Evolutionary conservation across 495 filamentous ascomycete species (phyloP).

Genomic region (Penicillium silybi): DNA sequence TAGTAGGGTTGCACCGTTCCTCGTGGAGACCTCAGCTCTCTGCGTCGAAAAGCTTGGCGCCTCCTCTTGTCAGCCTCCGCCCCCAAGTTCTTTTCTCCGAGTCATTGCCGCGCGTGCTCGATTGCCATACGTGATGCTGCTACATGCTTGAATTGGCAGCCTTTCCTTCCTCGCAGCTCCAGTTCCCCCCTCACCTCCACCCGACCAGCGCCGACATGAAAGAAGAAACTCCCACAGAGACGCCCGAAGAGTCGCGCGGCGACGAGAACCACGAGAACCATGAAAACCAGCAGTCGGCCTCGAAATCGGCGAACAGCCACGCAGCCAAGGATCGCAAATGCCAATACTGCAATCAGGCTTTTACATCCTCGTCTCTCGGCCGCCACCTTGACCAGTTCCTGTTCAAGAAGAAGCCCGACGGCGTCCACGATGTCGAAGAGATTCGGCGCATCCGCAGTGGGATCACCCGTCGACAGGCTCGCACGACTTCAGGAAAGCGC

Average conservation of each 20-base stretch:
- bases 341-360: constrained; percentile 78
- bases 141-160: not conserved
- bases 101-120: not conserved
- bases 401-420: constrained; percentile 83
- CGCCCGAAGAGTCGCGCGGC: constrained; percentile 50
- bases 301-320: constrained; percentile 33
- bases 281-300: constrained; percentile 29
- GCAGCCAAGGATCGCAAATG: constrained; percentile 75
- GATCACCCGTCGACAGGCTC: constrained; percentile 78
- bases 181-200: not conserved
- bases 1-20: not conserved
- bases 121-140: not conserved
- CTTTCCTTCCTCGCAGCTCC: not conserved
- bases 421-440: constrained; percentile 80
- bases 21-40: constrained; percentile 1
- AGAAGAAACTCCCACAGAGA: constrained; percentile 23
- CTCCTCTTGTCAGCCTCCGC: constrained; percentile 1
- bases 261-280: constrained; percentile 36
- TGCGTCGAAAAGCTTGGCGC: constrained; percentile 15
- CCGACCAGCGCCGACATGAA: constrained; percentile 13
- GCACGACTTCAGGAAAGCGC: constrained; percentile 55
- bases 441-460: constrained; percentile 75
- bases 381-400: constrained; percentile 89
- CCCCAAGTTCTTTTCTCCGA: not conserved
- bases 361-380: constrained; percentile 90